Conservation (phyloP, 345 rosid genomes). For the Acer negundo region DNA sequence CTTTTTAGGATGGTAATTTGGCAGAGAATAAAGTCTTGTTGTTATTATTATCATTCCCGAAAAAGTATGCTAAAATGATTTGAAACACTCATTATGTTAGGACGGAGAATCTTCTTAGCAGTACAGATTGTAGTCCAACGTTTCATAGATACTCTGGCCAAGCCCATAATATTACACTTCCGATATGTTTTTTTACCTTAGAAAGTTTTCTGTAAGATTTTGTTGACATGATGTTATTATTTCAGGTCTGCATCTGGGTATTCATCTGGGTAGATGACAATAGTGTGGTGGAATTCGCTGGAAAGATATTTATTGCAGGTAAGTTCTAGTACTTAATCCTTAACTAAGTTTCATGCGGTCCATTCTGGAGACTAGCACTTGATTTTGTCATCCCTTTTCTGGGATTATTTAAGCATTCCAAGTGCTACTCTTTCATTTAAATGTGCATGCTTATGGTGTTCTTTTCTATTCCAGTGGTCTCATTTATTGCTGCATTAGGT, state of each 20-base stretch:
- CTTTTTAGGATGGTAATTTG: neutral
- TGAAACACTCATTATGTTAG: neutral
- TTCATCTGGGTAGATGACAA: constrained; percentile 85
- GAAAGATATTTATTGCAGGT: constrained; percentile 93
- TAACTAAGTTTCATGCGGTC: constrained; percentile 12
- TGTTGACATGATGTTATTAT: constrained; percentile 23
- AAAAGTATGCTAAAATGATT: neutral
- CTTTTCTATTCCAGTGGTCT: constrained; percentile 61
- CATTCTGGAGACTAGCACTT: constrained; percentile 11
- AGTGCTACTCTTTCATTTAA: constrained; percentile 2
- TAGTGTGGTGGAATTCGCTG: constrained; percentile 66
- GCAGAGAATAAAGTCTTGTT: neutral
- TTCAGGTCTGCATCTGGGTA: constrained; percentile 85
- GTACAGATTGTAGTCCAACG: neutral
- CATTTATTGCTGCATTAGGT: constrained; percentile 87
- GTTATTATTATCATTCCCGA: neutral
- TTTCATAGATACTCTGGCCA: neutral
- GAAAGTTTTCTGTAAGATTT: constrained; percentile 12
- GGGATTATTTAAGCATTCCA: neutral
- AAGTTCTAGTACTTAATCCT: constrained; percentile 24
- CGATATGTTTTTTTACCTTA: neutral
- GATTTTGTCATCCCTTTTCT: neutral
- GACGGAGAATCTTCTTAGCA: neutral
- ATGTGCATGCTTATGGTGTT: constrained; percentile 13
- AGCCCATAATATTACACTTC: neutral